Percentiles rank a stretch among this genome's conserved stretches.
Evolutionary conservation across 257 asterid genomes (phyloP).

Genomic region (Solanum microdontum): DNA sequence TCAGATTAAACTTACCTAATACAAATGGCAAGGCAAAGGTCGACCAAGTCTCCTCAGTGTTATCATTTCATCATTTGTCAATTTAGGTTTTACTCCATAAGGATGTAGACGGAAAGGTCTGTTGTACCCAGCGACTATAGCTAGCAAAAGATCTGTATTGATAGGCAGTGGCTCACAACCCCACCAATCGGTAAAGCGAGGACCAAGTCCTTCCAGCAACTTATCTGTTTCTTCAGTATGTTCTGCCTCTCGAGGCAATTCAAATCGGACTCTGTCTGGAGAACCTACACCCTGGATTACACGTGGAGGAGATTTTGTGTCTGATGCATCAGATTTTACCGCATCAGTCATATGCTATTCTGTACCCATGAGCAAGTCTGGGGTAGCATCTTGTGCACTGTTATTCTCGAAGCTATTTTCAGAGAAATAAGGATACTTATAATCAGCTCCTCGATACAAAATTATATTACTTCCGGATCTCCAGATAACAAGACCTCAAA

Average conservation of each 20-base stretch:
- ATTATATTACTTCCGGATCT: conserved; percentile 84
- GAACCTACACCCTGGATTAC: conserved; percentile 77
- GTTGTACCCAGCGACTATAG: conserved; percentile 66
- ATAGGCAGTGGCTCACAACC: conserved; percentile 83
- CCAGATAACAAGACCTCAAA: conserved; percentile 83
- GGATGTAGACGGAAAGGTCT: conserved; percentile 90
- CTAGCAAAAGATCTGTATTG: conserved; percentile 92
- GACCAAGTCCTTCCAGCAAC: conserved; percentile 86
- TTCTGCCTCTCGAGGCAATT: conserved; percentile 77
- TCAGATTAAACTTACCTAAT: conserved; percentile 42
- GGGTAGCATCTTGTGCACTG: conserved; percentile 28
- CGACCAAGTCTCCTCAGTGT: conserved; percentile 71
- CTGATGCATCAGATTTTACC: conserved; percentile 12
- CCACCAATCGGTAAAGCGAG: conserved; percentile 95
- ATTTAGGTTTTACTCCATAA: conserved; percentile 65
- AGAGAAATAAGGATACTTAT: conserved; percentile 82
- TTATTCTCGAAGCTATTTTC: conserved; percentile 13
- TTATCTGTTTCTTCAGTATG: conserved; percentile 70
- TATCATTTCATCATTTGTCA: conserved; percentile 91
- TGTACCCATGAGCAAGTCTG: conserved; percentile 16
- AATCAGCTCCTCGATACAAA: conserved; percentile 73
- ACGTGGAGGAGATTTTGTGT: conserved; percentile 23
- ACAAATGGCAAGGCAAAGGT: conserved; percentile 89
- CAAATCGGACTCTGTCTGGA: conserved; percentile 75
- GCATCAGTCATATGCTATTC: conserved; percentile 10